Evolutionary conservation across 1,284 basidiomycete genomes (phyloP).

Genomic region (Inonotus obliquus): DNA sequence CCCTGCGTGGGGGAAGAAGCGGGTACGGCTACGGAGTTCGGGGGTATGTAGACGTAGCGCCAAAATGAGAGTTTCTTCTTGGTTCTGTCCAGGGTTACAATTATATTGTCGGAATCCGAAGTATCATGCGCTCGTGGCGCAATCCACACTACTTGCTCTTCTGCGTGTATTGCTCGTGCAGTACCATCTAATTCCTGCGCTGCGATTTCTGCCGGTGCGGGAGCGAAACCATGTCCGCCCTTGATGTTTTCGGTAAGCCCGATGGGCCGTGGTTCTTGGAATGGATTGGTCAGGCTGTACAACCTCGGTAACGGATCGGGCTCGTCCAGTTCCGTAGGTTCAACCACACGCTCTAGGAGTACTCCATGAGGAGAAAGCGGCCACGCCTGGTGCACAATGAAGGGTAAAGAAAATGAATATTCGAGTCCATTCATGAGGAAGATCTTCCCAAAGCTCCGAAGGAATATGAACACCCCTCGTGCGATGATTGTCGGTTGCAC

Average conservation of each 20-base stretch:
- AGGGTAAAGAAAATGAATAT: slow-evolving; percentile 79
- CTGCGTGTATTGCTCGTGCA: slow-evolving; percentile 47
- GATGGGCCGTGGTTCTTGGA: slow-evolving; percentile 70
- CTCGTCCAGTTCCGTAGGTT: slow-evolving; percentile 56
- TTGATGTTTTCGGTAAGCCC: slow-evolving; percentile 55
- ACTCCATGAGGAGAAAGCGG: slow-evolving; percentile 71
- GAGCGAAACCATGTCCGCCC: slow-evolving; percentile 34
- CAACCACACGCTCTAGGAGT: slow-evolving; percentile 72
- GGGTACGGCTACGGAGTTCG: slow-evolving; percentile 43
- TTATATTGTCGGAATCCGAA: slow-evolving; percentile 41
- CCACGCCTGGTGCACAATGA: slow-evolving; percentile 76
- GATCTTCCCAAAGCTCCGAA: slow-evolving; percentile 70
- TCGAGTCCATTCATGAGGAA: slow-evolving; percentile 72
- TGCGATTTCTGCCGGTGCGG: slow-evolving; percentile 35
- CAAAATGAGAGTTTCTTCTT: slow-evolving; percentile 55
- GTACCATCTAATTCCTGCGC: slow-evolving; percentile 24
- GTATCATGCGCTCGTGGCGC: slow-evolving; percentile 34
- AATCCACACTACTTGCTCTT: slow-evolving; percentile 60
- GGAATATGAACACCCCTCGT: slow-evolving; percentile 72
- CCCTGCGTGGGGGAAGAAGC: slow-evolving; percentile 12
- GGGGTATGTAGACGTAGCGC: slow-evolving; percentile 65
- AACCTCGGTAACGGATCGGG: slow-evolving; percentile 65
- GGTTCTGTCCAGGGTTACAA: slow-evolving; percentile 54
- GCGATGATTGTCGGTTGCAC: slow-evolving; percentile 16
- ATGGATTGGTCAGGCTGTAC: slow-evolving; percentile 72